These are phyloP conservation scores for Nigrospora oryzae DNA, from an alignment of 2,329 filamentous ascomycete species.

Conservation along the genomic window DNA sequence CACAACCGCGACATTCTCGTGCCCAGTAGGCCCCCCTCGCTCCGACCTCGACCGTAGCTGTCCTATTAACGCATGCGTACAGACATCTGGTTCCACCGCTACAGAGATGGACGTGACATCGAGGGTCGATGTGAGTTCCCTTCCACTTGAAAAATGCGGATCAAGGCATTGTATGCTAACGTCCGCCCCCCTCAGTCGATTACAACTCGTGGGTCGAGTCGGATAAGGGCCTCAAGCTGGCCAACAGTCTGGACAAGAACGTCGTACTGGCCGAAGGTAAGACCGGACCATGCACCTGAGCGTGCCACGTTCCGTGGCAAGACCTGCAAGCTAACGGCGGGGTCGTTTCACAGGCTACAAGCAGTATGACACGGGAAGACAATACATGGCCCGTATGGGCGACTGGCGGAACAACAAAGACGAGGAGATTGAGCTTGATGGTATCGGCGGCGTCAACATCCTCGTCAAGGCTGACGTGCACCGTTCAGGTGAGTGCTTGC, in stretches of 20 bases:
- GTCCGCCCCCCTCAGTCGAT: slow-evolving; percentile 54
- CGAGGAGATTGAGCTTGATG: slow-evolving; percentile 85
- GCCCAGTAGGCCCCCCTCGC: slow-evolving; percentile 61
- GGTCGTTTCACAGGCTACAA: slow-evolving; percentile 60
- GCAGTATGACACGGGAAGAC: slow-evolving; percentile 83
- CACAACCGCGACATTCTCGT: slow-evolving; percentile 91
- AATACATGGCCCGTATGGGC: slow-evolving; percentile 84
- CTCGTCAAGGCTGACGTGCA: slow-evolving; percentile 97
- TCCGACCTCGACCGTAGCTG: neutral
- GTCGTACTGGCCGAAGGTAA: slow-evolving; percentile 83
- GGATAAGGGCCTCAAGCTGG: slow-evolving; percentile 69
- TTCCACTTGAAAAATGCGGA: too few relatives aligned
- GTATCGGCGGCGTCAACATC: slow-evolving; percentile 95
- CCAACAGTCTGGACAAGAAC: slow-evolving; percentile 67
- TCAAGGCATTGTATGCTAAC: slow-evolving; percentile 9
- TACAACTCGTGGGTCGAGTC: slow-evolving; percentile 99
- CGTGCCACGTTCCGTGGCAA: neutral
- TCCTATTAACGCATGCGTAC: slow-evolving; percentile 7
- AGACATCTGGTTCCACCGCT: slow-evolving; percentile 98
- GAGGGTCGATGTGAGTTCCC: slow-evolving; percentile 77
- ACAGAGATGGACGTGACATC: slow-evolving; percentile 72
- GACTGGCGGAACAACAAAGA: slow-evolving; percentile 91
- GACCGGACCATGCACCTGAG: slow-evolving; percentile 1
- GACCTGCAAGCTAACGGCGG: neutral
- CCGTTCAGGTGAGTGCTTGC: slow-evolving; percentile 61